Conservation (phyloP, 2,329 filamentous ascomycete species). For the Beauveria medogensis region DNA sequence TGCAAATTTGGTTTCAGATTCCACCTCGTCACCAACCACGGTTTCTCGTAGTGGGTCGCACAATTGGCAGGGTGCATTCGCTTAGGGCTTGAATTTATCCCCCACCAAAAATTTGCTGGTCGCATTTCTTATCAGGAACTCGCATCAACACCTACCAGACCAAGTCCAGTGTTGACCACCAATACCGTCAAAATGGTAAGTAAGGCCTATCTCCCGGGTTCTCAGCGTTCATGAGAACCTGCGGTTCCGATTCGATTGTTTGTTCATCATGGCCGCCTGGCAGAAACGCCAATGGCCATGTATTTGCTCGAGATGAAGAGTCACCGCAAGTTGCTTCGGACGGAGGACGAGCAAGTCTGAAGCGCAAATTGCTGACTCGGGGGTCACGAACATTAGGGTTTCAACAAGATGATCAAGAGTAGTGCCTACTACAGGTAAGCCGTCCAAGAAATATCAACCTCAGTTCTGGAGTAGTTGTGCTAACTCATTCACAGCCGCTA, state of each 20-base stretch:
- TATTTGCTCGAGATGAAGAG: conserved; percentile 44
- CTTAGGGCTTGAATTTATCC: conserved; percentile 34
- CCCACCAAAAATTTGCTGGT: conserved; percentile 30
- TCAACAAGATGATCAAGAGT: conserved; percentile 95
- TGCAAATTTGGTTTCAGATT: neutral
- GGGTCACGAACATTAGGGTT: conserved; percentile 57
- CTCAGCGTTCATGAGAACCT: neutral
- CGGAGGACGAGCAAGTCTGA: conserved; percentile 59
- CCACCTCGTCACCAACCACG: conserved; percentile 12
- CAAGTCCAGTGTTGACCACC: conserved; percentile 32
- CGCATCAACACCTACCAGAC: conserved; percentile 27
- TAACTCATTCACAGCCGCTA: conserved; percentile 61
- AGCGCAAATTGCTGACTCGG: conserved; percentile 99
- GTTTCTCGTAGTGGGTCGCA: conserved; percentile 8
- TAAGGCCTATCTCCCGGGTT: conserved; percentile 34
- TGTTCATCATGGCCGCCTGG: conserved; percentile 15
- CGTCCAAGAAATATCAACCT: neutral
- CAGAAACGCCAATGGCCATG: conserved; percentile 34
- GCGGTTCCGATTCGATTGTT: neutral
- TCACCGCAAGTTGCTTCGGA: conserved; percentile 99
- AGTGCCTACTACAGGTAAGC: conserved; percentile 97
- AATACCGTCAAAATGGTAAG: conserved; percentile 63
- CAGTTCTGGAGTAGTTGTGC: conserved; percentile 7
- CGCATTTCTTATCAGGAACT: conserved; percentile 13
- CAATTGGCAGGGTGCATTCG: conserved; percentile 15